Base-by-base conservation (phyloP, 2,329 filamentous ascomycete genomes). In the Penicillium brasilianum region DNA sequence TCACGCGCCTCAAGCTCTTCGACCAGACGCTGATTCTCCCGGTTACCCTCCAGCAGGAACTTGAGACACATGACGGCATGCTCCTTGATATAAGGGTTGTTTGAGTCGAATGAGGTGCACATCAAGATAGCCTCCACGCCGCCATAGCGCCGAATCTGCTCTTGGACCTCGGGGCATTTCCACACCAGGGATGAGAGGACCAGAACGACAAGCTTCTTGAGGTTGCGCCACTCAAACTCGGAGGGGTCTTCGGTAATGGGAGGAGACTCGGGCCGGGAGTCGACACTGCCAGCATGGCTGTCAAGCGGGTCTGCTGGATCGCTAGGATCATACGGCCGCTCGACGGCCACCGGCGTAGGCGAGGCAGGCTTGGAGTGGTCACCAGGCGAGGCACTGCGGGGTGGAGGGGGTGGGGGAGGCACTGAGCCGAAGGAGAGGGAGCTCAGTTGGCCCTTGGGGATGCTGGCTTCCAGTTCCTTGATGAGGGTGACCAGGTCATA, bases 21-120 rank as follows among this genome's bases (percentile, higher is more conserved):
- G 4, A 84, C 80, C 66, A 87, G 80, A 60, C 82, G 82, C 63
- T 85, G 84, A 65, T 87, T 81, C 58, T 82, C 80, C 13, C 74
- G 71, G 58, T 82, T 83, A 1, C 77, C 77, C 60, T 86, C 84
- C 7, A 86, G 77, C 20, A 85, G 71, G 69, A 87, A 96, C 73
- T 94, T 93, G n/a, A 96, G 83, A 67, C 91, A 93, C 74, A 96
- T 88, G 53, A 93, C 92, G 2, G 92, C 91, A 66, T 93, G 91
- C 76, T 98, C 94, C 71, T 94, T 92, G 65, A 96, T 93, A 73
- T 94, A 97, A 0, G 93, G 92, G 72, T 97, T 97, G 78, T 96
- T 88, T 68, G 94, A 92, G 73, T 98, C 94, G 73, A 95, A 95
- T 34, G 88, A 86, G 70, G 93, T 97, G 77, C 93, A 97, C 71